These are phyloP conservation scores for Umbelopsis sp. DNA, from an alignment of 192 early-diverging fungal genomes.

Conservation along the genomic window DNA sequence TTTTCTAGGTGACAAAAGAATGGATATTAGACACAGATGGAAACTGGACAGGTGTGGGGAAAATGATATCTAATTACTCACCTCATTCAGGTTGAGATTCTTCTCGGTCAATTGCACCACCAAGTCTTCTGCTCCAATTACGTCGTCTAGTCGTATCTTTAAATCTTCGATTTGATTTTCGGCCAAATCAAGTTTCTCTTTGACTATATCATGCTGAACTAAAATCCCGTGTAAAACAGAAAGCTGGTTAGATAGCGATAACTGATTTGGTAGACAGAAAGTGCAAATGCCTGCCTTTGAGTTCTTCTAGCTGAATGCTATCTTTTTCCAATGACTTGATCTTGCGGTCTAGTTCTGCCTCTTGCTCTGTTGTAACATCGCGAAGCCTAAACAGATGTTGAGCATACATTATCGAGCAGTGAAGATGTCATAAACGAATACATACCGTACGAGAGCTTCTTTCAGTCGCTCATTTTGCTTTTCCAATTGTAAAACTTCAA, in stretches of 20 bases:
- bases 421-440: not conserved
- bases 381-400: constrained; percentile 55
- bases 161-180: constrained; percentile 82
- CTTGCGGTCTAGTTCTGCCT: constrained; percentile 62
- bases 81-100: constrained; percentile 76
- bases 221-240: not conserved
- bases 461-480: constrained; percentile 86
- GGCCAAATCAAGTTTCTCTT: constrained; percentile 58
- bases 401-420: not conserved
- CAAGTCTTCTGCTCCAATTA: constrained; percentile 80
- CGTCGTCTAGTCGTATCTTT: constrained; percentile 81
- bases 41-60: not conserved
- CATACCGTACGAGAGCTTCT: constrained; percentile 78
- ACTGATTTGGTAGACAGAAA: not conserved
- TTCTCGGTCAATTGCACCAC: constrained; percentile 81
- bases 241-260: not conserved
- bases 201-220: constrained; percentile 55
- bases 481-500: constrained; percentile 70
- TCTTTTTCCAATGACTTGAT: constrained; percentile 78
- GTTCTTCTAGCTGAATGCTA: constrained; percentile 53
- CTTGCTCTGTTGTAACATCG: constrained; percentile 74
- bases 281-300: constrained; percentile 44
- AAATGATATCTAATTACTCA: constrained; percentile 21
- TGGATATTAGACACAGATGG: not conserved
- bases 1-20: constrained; percentile 40